phyloP scores from a whole-genome alignment of 768 basidiomycete species.

The Chalciporus sphaerocephalus region DNA sequence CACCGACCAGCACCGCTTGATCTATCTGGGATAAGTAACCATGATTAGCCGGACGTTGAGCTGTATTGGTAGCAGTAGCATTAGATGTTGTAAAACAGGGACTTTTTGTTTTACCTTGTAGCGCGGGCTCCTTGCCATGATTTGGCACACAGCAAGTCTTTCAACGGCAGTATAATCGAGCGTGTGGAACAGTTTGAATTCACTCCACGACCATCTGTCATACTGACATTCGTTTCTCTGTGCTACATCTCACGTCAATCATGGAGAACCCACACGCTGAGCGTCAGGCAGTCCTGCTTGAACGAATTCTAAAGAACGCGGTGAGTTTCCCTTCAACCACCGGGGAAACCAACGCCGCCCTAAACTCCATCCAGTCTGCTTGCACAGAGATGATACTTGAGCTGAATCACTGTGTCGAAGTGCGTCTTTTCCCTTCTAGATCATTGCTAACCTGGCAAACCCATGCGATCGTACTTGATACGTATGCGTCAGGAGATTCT shows the following conservation, averaged over 20 bases:
- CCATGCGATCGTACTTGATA: not conserved
- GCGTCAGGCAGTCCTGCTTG: constrained; percentile 83
- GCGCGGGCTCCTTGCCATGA: not conserved
- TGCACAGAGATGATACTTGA: constrained; percentile 89
- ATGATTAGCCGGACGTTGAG: not conserved
- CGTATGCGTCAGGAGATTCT: constrained; percentile 60
- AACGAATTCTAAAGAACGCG: constrained; percentile 86
- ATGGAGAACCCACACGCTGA: constrained; percentile 98
- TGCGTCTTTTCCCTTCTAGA: constrained; percentile 30
- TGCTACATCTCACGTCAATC: constrained; percentile 8
- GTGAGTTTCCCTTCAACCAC: constrained; percentile 41
- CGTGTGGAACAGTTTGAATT: constrained; percentile 11
- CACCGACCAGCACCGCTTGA: constrained; percentile 19
- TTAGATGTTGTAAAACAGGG: not conserved
- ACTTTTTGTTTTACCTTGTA: too few species aligned
- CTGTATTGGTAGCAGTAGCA: too few species aligned
- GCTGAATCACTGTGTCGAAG: constrained; percentile 84
- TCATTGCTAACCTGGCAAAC: not conserved
- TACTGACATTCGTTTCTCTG: not conserved
- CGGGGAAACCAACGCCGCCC: not conserved
- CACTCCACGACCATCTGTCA: not conserved
- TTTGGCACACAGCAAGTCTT: too few species aligned
- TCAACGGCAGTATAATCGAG: too few species aligned
- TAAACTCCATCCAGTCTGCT: constrained; percentile 57
- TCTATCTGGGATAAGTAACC: constrained; percentile 13